Conservation (phyloP, 1,284 basidiomycete genomes). For the Boletus smithii region DNA sequence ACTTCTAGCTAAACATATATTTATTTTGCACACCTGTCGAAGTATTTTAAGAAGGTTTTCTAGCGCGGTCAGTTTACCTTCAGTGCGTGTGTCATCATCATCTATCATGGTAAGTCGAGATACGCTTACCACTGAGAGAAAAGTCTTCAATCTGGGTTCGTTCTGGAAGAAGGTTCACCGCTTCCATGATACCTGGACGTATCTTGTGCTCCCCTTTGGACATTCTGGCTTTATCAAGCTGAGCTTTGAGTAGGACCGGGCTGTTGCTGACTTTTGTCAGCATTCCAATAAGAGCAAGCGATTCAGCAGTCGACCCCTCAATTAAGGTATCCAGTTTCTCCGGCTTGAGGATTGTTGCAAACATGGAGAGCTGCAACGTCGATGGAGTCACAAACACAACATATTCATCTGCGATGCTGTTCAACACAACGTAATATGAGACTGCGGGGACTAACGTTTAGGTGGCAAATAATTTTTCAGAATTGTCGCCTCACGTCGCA, state of each 20-base stretch:
- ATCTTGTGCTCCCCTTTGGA: constrained; percentile 39
- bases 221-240: constrained; percentile 37
- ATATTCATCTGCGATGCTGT: constrained; percentile 72
- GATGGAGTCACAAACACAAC: constrained; percentile 90
- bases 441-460: constrained; percentile 58
- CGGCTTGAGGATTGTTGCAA: constrained; percentile 70
- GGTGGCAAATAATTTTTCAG: constrained; percentile 86
- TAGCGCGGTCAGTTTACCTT: constrained; percentile 82
- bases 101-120: background rate
- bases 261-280: constrained; percentile 93
- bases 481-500: constrained; percentile 83
- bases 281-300: constrained; percentile 77
- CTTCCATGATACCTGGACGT: constrained; percentile 56
- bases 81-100: constrained; percentile 1
- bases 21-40: constrained; percentile 44
- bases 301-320: constrained; percentile 70
- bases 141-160: constrained; percentile 65
- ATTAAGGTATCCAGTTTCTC: constrained; percentile 64
- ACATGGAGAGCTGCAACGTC: constrained; percentile 76
- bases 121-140: constrained; percentile 63
- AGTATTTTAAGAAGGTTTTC: constrained; percentile 70
- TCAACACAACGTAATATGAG: constrained; percentile 2
- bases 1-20: constrained; percentile 1
- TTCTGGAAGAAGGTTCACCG: constrained; percentile 65
- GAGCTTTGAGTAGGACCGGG: constrained; percentile 76